Evolutionary conservation across 495 filamentous ascomycete species (phyloP).

Genomic region (Xylaria flabelliformis): DNA sequence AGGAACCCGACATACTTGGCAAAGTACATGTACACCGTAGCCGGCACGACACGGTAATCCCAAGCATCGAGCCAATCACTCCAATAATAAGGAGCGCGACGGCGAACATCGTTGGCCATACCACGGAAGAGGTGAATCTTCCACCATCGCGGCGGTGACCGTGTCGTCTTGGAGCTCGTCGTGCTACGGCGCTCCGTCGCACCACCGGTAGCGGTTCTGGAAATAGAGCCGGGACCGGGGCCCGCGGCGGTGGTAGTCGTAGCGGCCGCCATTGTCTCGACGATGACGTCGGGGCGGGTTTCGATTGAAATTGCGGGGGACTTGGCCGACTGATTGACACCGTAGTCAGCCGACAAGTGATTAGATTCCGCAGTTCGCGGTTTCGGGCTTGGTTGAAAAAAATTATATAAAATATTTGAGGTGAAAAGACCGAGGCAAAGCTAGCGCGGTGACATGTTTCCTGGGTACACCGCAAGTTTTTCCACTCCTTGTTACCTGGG

Average conservation of each 20-base stretch:
- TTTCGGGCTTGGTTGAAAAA: background rate
- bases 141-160: constrained; percentile 57
- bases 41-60: constrained; percentile 83
- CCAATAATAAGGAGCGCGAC: constrained; percentile 74
- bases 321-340: background rate
- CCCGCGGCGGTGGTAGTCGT: background rate
- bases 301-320: background rate
- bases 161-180: background rate
- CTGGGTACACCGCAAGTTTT: background rate
- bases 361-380: background rate
- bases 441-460: background rate
- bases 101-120: constrained; percentile 76
- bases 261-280: constrained; percentile 14
- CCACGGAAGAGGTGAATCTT: constrained; percentile 65
- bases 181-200: constrained; percentile 15
- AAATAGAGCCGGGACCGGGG: constrained; percentile 8
- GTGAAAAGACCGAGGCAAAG: background rate
- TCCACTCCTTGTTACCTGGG: background rate
- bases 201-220: constrained; percentile 5
- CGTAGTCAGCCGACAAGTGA: background rate
- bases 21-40: constrained; percentile 90
- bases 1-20: constrained; percentile 67
- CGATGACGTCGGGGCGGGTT: background rate
- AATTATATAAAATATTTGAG: background rate
- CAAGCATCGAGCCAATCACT: constrained; percentile 85